Percentiles rank a stretch among this genome's conserved stretches.
These are phyloP conservation scores for Fusarium duplospermum DNA, from an alignment of 2,329 filamentous ascomycete species.

Conservation along the genomic window DNA sequence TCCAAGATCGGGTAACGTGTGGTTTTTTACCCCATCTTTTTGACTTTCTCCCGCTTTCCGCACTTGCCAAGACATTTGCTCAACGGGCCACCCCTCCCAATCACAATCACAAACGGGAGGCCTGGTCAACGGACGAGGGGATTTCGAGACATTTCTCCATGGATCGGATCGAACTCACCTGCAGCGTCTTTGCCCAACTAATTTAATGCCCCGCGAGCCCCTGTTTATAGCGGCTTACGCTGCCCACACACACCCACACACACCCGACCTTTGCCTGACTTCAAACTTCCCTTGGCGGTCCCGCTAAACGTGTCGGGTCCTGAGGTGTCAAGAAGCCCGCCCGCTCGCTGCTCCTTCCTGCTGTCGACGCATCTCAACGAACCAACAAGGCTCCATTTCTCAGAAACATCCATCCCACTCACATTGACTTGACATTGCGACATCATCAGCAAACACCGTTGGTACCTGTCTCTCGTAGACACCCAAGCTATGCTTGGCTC, in stretches of 20 bases:
- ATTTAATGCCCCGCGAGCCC: conserved; percentile 10
- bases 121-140: conserved; percentile 5
- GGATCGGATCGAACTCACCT: not conserved
- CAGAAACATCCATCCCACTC: conserved; percentile 18
- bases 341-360: not conserved
- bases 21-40: conserved; percentile 8
- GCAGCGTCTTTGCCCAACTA: not conserved
- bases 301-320: not conserved
- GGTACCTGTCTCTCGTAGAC: not conserved
- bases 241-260: not conserved
- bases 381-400: not conserved
- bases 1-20: not conserved
- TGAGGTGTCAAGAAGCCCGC: not conserved
- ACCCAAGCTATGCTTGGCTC: conserved; percentile 12
- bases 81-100: not conserved
- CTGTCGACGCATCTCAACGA: not conserved
- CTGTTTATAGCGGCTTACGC: not conserved
- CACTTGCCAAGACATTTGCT: not conserved
- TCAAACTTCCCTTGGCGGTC: not conserved
- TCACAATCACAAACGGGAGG: not conserved
- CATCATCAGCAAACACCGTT: not conserved
- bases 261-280: not conserved
- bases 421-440: conserved; percentile 16
- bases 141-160: conserved; percentile 7
- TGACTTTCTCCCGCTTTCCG: conserved; percentile 2